Base-by-base conservation (phyloP, 257 asterid genomes). In the Salvia rosmarinus region DNA sequence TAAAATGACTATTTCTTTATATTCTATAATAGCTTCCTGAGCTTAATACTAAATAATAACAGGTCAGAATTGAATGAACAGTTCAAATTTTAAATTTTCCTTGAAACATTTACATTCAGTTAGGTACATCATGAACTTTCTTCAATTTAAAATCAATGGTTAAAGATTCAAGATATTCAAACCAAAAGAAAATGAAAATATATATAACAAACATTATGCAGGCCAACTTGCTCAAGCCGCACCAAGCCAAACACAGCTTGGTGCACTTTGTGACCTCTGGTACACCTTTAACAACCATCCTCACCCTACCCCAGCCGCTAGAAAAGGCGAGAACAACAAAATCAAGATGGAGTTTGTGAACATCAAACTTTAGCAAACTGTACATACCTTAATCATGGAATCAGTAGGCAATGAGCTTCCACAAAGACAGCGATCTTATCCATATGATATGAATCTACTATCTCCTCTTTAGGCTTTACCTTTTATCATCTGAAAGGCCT, bases 371-470 rank as follows among this genome's bases (percentile, higher is more conserved):
- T 70, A 61, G 63, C 17, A 75, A 66, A 54, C 35, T 47, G 16
- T 67, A 11, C 65, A 14, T 49, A 95, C 99, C 92, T 95, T 81
- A 76, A 95, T 85, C 96, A 85, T 78, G 43, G 99, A 81, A 73
- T 95, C 97, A 52, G 89, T 88, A 67, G 73, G 82, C 68, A 87
- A 73, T 4, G 92, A 42, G 76, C 87, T 92, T 80, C 97, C 95
- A 74, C 99, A 95, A 35, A 86, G 77, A 74, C 99, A 95, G 30
- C 97, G 98, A 87, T 79, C 84, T 85, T 95, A 55, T 82, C 90
- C 72, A 71, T 67, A 57, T 80, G 91, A 82, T 79, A 77, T 64
- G 95, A 62, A 52, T 88, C 91, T 68, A 80, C 96, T 70, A 39
- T 56, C 78, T 90, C 96, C 76, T 88, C 96, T 74, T 88, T 88